Evolutionary conservation across 352 stramenopile species (phyloP).

Genomic region (Pythium rishiriense): DNA sequence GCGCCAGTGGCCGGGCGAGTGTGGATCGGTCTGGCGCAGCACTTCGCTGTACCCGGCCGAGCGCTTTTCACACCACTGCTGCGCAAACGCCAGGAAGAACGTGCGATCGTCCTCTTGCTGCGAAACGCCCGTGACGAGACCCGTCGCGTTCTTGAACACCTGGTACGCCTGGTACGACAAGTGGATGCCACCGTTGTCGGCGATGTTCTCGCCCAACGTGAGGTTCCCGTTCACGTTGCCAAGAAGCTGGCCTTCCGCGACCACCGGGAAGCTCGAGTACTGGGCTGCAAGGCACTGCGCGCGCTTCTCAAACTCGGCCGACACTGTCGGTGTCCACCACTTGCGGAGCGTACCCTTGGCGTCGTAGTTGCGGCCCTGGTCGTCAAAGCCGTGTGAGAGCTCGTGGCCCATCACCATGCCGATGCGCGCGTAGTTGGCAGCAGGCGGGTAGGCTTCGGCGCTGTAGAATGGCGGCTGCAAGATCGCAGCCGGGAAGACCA

Average conservation of each 20-base stretch:
- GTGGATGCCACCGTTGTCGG: conserved; percentile 87
- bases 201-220: conserved; percentile 92
- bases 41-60: conserved; percentile 45
- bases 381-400: conserved; percentile 94
- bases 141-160: conserved; percentile 37
- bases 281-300: conserved; percentile 57
- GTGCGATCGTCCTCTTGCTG: conserved; percentile 43
- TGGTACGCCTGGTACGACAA: conserved; percentile 85
- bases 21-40: conserved; percentile 48
- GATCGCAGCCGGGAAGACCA: conserved; percentile 94
- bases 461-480: conserved; percentile 86
- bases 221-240: conserved; percentile 87
- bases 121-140: conserved; percentile 17
- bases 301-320: conserved; percentile 47
- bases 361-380: conserved; percentile 90
- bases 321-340: conserved; percentile 87
- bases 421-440: conserved; percentile 93
- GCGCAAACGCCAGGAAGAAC: conserved; percentile 72
- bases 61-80: conserved; percentile 66
- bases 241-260: conserved; percentile 40
- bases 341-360: conserved; percentile 83
- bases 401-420: conserved; percentile 93
- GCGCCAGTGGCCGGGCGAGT: conserved; percentile 65
- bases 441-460: conserved; percentile 68
- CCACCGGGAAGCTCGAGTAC: conserved; percentile 60